Evolutionary conservation across 169 alveolate species (phyloP), one percentile per base, ranked within the genome.

Genomic region (Cryptosporidium meleagridis): DNA sequence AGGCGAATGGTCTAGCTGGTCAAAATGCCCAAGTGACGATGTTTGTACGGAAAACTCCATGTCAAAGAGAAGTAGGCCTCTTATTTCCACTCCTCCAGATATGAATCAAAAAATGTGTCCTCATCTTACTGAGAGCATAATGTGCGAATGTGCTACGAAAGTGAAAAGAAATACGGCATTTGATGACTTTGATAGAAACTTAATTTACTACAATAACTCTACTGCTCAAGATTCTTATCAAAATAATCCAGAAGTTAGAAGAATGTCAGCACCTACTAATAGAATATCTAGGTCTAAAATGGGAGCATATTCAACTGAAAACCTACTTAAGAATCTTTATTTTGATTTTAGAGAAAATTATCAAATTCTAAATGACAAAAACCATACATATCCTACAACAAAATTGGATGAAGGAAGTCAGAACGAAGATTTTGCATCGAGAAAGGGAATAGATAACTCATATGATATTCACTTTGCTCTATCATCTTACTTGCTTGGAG

Each of bases 61-160:
- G 67, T 44, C 89, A 21, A 80, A 67, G 39, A 35, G 89, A 80
- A 80, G 80, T 23, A 80, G 89, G 18, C 75, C 89, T 80, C 52
- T 80, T 18, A 80, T 80, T 37, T 80, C 89, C n/a, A 80, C 89
- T 29, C 89, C 89, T n/a, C 75, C 89, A 3, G 80, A 80, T 80
- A 80, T 80, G 89, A 80, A 80, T 80, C 89, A 59, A 35, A 80
- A 44, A 31, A 31, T 53, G 37, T 80, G 89, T 33, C 89, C 89
- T 26, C 89, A 61, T 12, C 68, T 80, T 23, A 80, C 75, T 3
- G 89, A 80, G 37, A 80, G 89, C 45, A 31, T 35, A 16, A 18
- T 80, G 23, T 80, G 89, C 23, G 75, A 80, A 23, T 80, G 89
- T 65, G 75, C 89, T 10, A 65, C 35, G 1, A 65, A 18, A 31